These are phyloP conservation scores for Fraxinus anomala DNA, from an alignment of 257 asterid genomes.

Conservation along the genomic window DNA sequence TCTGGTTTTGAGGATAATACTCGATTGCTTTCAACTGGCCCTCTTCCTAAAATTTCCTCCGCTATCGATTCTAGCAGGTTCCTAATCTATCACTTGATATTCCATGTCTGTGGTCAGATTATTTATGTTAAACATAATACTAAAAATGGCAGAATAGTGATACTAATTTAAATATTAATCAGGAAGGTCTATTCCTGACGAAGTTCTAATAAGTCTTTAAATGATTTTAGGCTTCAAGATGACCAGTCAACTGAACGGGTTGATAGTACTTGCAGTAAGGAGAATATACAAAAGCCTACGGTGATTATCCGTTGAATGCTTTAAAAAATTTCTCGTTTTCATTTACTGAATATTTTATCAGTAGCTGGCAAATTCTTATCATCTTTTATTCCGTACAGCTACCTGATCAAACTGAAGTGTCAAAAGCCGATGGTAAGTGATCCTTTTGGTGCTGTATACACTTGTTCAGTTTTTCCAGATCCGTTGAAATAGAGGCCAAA, in stretches of 20 bases:
- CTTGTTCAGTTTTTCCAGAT: constrained; percentile 17
- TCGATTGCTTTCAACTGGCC: constrained; percentile 41
- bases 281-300: constrained; percentile 41
- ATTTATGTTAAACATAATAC: constrained; percentile 21
- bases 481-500: constrained; percentile 8
- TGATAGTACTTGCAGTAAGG: constrained; percentile 43
- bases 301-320: constrained; percentile 44
- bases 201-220: constrained; percentile 3
- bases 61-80: constrained; percentile 56
- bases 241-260: constrained; percentile 45
- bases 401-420: constrained; percentile 39
- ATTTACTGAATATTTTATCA: constrained; percentile 16
- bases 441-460: constrained; percentile 27
- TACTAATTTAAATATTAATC: neutral
- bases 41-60: constrained; percentile 43
- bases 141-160: constrained; percentile 4
- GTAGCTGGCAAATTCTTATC: constrained; percentile 15
- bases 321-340: constrained; percentile 11
- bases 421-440: constrained; percentile 72
- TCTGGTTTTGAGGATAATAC: constrained; percentile 48
- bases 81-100: constrained; percentile 19
- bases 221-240: constrained; percentile 49
- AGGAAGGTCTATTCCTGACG: neutral
- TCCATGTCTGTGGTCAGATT: constrained; percentile 11
- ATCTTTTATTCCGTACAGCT: constrained; percentile 43